Conservation (phyloP, 345 rosid species). For the Isatis tinctoria region DNA sequence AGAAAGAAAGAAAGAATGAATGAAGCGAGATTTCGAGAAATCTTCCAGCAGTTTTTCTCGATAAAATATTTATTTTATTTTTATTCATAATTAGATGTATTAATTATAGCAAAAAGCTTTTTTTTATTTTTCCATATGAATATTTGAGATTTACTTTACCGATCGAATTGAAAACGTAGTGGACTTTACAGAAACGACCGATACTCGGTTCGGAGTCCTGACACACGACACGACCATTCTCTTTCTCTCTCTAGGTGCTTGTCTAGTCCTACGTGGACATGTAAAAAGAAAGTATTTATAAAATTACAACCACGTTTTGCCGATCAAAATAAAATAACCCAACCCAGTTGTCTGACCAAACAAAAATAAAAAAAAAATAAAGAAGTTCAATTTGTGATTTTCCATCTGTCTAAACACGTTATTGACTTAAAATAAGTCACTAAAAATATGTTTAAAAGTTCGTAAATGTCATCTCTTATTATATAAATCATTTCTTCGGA, state of each 20-base stretch:
- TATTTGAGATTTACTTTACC: background rate
- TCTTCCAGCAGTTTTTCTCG: conserved; percentile 31
- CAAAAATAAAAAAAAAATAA: background rate
- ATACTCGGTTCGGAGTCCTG: conserved; percentile 22
- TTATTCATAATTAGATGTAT: conserved; percentile 16
- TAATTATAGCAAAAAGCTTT: conserved; percentile 23
- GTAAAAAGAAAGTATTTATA: background rate
- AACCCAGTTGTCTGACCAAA: background rate
- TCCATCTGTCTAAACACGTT: conserved; percentile 7
- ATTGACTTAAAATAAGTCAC: background rate
- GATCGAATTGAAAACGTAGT: background rate
- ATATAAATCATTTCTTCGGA: background rate
- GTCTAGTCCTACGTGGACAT: conserved; percentile 18
- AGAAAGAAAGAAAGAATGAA: background rate
- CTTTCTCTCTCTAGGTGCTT: background rate
- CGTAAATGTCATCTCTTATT: background rate
- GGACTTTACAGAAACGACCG: conserved; percentile 4
- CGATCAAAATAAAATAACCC: background rate
- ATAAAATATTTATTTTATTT: background rate
- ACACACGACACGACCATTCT: conserved; percentile 11
- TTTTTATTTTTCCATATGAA: background rate
- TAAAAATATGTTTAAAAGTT: background rate
- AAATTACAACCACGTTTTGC: conserved; percentile 5
- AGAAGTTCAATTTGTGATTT: background rate
- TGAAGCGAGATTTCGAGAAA: conserved; percentile 26